Conservation (phyloP, 2,329 filamentous ascomycete genomes). For the Aureobasidium mangrovei region DNA sequence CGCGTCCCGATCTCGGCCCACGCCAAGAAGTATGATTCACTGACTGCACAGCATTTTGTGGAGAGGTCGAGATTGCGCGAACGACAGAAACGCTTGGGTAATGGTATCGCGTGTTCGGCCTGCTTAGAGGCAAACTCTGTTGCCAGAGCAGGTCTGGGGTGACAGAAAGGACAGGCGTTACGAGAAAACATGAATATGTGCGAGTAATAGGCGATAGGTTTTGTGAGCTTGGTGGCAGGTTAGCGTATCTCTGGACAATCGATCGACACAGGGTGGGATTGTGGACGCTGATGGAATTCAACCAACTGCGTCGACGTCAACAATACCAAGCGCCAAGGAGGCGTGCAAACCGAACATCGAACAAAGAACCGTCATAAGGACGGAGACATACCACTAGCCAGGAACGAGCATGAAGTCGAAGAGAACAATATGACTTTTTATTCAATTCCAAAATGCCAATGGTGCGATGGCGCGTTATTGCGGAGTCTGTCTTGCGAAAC, state of each 20-base stretch:
- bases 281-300: conserved; percentile 6
- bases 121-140: neutral
- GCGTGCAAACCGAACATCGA: neutral
- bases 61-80: conserved; percentile 7
- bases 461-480: conserved; percentile 3
- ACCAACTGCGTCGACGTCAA: neutral
- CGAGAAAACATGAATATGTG: conserved; percentile 1
- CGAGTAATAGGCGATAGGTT: conserved; percentile 8
- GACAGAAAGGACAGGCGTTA: neutral
- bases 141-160: neutral
- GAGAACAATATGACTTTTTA: too few species aligned
- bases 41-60: conserved; percentile 2
- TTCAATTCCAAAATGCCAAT: neutral
- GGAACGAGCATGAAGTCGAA: too few species aligned
- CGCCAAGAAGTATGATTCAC: conserved; percentile 10
- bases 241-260: conserved; percentile 1
- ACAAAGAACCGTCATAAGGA: too few species aligned
- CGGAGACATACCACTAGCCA: too few species aligned
- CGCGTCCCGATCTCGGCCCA: conserved; percentile 6
- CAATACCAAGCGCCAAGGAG: neutral
- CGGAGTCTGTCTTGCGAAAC: neutral
- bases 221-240: neutral
- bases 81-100: neutral
- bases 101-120: neutral
- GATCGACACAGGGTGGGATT: conserved; percentile 8